A percentile compares a stretch with the other conserved stretches of the same genome.
phyloP scores from a whole-genome alignment of 345 rosid genomes.

The Lumnitzera littorea region DNA sequence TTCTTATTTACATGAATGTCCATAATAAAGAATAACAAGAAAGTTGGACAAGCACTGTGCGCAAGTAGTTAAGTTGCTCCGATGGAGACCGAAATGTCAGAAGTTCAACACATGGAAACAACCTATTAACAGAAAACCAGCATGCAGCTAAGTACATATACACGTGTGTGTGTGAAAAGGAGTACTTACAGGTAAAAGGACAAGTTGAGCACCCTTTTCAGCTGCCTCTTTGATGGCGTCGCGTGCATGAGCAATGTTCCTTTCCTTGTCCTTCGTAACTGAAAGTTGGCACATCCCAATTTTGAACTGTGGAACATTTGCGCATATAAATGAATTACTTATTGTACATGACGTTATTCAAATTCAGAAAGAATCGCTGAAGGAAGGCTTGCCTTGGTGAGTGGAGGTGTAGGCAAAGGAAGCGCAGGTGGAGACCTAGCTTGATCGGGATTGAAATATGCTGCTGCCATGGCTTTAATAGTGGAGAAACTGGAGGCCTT shows the following conservation, averaged over 20 bases:
- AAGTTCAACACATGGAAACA: too few relatives aligned
- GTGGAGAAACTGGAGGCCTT: slow-evolving; percentile 17
- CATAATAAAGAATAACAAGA: too few relatives aligned
- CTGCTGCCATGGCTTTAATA: slow-evolving; percentile 32
- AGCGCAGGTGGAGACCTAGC: slow-evolving; percentile 77
- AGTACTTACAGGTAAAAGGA: slow-evolving; percentile 69
- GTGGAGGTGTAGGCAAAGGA: slow-evolving; percentile 62
- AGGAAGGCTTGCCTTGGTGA: slow-evolving; percentile 41
- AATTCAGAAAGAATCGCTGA: background rate
- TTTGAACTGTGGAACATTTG: slow-evolving; percentile 43
- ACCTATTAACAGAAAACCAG: too few relatives aligned
- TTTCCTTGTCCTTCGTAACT: slow-evolving; percentile 64
- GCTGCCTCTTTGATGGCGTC: slow-evolving; percentile 67
- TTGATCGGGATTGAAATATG: slow-evolving; percentile 71
- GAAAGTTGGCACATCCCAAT: slow-evolving; percentile 77
- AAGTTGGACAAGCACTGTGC: too few relatives aligned
- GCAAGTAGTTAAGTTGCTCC: too few relatives aligned
- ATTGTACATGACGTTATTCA: slow-evolving; percentile 1
- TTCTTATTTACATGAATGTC: too few relatives aligned
- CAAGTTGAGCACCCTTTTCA: slow-evolving; percentile 65
- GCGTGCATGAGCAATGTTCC: slow-evolving; percentile 69
- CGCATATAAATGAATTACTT: slow-evolving; percentile 1
- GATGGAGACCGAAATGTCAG: too few relatives aligned
- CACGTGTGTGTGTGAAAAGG: background rate
- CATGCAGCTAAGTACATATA: too few relatives aligned